Percentiles rank a stretch among this genome's conserved stretches.
These are phyloP conservation scores for Solanum rostratum DNA, from an alignment of 257 asterid species.

Conservation along the genomic window DNA sequence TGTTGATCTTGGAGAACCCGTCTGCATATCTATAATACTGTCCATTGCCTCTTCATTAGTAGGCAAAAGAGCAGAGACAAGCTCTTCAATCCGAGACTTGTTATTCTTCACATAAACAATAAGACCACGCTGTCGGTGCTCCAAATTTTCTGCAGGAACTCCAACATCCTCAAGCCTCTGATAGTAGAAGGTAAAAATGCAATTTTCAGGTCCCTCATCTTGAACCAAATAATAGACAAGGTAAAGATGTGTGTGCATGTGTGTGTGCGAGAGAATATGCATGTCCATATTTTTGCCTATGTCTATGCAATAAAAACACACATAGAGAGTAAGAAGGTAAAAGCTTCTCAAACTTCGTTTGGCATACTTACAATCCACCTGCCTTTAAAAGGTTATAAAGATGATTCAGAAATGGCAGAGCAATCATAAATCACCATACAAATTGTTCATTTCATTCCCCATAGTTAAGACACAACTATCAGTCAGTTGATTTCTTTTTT, in stretches of 20 bases:
- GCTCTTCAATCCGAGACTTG: conserved; percentile 23
- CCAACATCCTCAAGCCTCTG: conserved; percentile 78
- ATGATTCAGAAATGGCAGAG: not conserved
- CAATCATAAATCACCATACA: not conserved
- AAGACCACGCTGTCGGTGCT: conserved; percentile 44
- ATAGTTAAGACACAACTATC: not conserved
- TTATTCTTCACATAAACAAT: conserved; percentile 50
- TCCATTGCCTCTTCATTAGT: conserved; percentile 37
- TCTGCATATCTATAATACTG: conserved; percentile 14
- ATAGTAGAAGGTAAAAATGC: not conserved
- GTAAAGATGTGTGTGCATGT: not conserved
- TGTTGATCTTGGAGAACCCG: conserved; percentile 8
- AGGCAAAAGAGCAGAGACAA: conserved; percentile 67
- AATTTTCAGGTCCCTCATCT: not conserved
- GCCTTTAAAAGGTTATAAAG: not conserved
- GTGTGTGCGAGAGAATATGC: not conserved
- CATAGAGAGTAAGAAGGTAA: not conserved
- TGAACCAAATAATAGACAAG: not conserved
- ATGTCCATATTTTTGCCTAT: not conserved
- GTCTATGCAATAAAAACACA: not conserved
- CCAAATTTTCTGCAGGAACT: conserved; percentile 38
- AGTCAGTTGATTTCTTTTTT: not conserved
- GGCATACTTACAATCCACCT: not conserved
- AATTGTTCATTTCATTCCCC: not conserved
- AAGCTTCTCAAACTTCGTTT: not conserved